Evolutionary conservation across 1,284 basidiomycete genomes (phyloP).

Genomic region (Ceratobasidium sp.): DNA sequence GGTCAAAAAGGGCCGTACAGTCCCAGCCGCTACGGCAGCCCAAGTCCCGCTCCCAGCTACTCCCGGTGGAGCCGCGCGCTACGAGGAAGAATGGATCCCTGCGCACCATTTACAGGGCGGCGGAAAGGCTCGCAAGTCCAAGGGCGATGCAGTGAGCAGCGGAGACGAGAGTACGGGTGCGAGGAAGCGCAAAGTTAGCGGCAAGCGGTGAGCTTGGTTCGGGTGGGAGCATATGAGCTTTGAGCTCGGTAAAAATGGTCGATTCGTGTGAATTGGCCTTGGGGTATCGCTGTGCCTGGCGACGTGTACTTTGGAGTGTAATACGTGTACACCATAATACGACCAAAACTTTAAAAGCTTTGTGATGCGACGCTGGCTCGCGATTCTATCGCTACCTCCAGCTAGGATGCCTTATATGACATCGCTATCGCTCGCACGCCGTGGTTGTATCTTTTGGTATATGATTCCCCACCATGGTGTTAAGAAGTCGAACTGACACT

Average conservation of each 20-base stretch:
- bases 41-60: constrained; percentile 45
- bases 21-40: constrained; percentile 27
- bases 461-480: too few species aligned
- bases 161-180: constrained; percentile 67
- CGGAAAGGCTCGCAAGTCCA: constrained; percentile 63
- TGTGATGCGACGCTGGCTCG: not conserved
- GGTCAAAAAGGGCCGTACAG: constrained; percentile 59
- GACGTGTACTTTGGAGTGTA: constrained; percentile 24
- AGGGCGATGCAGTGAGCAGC: constrained; percentile 62
- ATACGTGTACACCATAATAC: constrained; percentile 38
- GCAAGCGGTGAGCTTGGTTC: constrained; percentile 28
- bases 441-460: too few species aligned
- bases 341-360: not conserved
- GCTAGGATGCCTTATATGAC: not conserved
- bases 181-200: constrained; percentile 37
- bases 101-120: constrained; percentile 83
- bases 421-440: not conserved
- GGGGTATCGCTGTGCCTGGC: not conserved
- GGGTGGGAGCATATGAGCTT: not conserved
- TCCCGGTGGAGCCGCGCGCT: constrained; percentile 73
- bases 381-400: not conserved
- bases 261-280: constrained; percentile 17
- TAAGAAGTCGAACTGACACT: too few species aligned
- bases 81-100: constrained; percentile 94
- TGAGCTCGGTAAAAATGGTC: constrained; percentile 21